Percentiles rank a stretch among this genome's conserved stretches.
Conservation (phyloP, 768 basidiomycete genomes). For the Erythrobasidium yunnanense region DNA sequence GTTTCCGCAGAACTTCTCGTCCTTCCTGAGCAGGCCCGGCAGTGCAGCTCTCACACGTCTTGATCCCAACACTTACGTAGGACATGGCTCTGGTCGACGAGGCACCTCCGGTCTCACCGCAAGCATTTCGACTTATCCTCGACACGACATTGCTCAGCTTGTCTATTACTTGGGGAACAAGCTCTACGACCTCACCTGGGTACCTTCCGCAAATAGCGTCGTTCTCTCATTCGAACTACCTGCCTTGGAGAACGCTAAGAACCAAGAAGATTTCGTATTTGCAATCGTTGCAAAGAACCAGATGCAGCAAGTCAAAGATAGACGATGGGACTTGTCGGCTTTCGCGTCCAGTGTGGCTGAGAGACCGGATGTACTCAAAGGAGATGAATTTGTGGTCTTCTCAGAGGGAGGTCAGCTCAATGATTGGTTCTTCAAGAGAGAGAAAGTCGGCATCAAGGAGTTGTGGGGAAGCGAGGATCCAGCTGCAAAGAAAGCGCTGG, state of each 20-base stretch:
- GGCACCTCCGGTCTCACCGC: conserved; percentile 11
- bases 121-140: background rate
- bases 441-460: conserved; percentile 21
- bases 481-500: background rate
- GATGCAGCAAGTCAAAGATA: conserved; percentile 8
- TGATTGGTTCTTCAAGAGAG: conserved; percentile 12
- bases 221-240: background rate
- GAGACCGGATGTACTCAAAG: background rate
- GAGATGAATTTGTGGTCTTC: conserved; percentile 10
- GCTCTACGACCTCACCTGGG: conserved; percentile 22
- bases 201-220: background rate
- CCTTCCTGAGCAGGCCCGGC: background rate
- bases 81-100: conserved; percentile 4
- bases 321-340: conserved; percentile 10
- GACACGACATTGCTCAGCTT: background rate
- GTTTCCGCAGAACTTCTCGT: conserved; percentile 1
- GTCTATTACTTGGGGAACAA: background rate
- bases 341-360: conserved; percentile 13
- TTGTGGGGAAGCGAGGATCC: conserved; percentile 1
- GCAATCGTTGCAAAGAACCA: conserved; percentile 5
- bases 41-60: conserved; percentile 12
- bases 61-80: conserved; percentile 6
- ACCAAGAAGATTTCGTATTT: conserved; percentile 12
- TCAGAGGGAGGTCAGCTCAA: conserved; percentile 1
- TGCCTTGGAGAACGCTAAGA: background rate